Evolutionary conservation across 1,284 basidiomycete genomes (phyloP).

Genomic region (Neolentinus lepideus): DNA sequence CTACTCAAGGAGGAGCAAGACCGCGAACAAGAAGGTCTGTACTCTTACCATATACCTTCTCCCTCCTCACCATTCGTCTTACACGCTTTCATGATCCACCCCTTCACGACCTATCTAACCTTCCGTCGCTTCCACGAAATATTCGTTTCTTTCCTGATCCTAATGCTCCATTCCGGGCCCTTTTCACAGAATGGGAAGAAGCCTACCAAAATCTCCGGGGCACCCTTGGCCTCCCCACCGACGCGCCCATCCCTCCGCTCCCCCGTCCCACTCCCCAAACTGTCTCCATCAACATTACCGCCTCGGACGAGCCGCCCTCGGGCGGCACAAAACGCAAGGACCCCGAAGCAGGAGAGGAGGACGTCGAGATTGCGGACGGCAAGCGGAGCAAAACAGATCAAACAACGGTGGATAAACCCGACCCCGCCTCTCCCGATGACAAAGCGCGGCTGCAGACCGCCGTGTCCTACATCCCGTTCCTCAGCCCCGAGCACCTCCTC

Average conservation of each 20-base stretch:
- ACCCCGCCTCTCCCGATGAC: conserved; percentile 10
- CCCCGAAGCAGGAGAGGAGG: conserved; percentile 33
- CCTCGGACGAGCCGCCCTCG: conserved; percentile 12
- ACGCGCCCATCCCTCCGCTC: conserved; percentile 44
- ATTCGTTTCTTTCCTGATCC: no score
- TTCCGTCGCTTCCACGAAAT: no score
- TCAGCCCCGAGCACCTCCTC: conserved; percentile 64
- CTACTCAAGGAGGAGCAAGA: conserved; percentile 68
- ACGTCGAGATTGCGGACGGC: conserved; percentile 29
- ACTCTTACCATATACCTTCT: conserved; percentile 3
- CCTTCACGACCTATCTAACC: no score
- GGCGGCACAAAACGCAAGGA: conserved; percentile 46
- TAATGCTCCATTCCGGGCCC: no score
- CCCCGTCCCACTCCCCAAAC: conserved; percentile 31
- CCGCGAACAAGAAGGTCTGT: conserved; percentile 70
- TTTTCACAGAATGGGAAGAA: conserved; percentile 62
- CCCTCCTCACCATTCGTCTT: not conserved
- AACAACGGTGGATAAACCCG: conserved; percentile 15
- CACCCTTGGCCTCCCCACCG: conserved; percentile 44
- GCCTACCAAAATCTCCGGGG: conserved; percentile 51
- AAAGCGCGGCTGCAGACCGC: conserved; percentile 27
- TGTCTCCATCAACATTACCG: conserved; percentile 16
- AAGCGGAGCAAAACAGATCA: conserved; percentile 34
- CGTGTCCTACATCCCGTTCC: conserved; percentile 70
- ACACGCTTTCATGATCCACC: no score